These are phyloP conservation scores for Zymoseptoria ardabiliae DNA, from an alignment of 2,329 filamentous ascomycete species.

Conservation along the genomic window DNA sequence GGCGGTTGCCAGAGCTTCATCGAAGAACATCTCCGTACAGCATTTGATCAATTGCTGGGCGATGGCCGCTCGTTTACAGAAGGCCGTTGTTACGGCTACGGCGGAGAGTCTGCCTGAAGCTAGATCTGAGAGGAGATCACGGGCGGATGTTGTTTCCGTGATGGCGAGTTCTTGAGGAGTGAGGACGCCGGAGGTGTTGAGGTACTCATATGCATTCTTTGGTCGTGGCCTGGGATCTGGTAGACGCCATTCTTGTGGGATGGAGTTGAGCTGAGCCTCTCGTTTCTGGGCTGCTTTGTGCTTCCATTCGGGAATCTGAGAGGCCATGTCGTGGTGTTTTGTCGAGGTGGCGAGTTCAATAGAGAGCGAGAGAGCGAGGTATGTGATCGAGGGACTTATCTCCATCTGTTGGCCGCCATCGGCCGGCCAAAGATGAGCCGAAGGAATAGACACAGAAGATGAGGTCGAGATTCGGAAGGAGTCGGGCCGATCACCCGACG, in stretches of 20 bases:
- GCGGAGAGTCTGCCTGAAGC: slow-evolving; percentile 17
- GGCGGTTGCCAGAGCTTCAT: slow-evolving; percentile 27
- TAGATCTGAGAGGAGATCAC: slow-evolving; percentile 32
- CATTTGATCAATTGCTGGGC: slow-evolving; percentile 42
- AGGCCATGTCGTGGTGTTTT: background rate
- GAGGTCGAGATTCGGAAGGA: background rate
- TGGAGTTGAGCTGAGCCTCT: background rate
- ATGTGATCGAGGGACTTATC: background rate
- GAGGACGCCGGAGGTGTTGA: slow-evolving; percentile 41
- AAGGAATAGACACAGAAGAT: background rate
- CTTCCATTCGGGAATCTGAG: background rate
- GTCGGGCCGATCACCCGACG: background rate
- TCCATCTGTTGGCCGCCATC: background rate
- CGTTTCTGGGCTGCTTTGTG: background rate
- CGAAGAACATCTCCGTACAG: slow-evolving; percentile 41
- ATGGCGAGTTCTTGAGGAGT: slow-evolving; percentile 46
- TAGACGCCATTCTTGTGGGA: slow-evolving; percentile 1
- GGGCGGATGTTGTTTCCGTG: slow-evolving; percentile 48
- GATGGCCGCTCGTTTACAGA: slow-evolving; percentile 42
- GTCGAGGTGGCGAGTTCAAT: background rate
- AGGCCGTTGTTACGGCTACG: slow-evolving; percentile 29
- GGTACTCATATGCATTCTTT: background rate
- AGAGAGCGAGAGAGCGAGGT: background rate
- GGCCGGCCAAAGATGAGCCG: background rate
- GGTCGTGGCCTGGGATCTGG: background rate